phyloP scores from a whole-genome alignment of 169 alveolate genomes.

The Eimeria sp. region DNA sequence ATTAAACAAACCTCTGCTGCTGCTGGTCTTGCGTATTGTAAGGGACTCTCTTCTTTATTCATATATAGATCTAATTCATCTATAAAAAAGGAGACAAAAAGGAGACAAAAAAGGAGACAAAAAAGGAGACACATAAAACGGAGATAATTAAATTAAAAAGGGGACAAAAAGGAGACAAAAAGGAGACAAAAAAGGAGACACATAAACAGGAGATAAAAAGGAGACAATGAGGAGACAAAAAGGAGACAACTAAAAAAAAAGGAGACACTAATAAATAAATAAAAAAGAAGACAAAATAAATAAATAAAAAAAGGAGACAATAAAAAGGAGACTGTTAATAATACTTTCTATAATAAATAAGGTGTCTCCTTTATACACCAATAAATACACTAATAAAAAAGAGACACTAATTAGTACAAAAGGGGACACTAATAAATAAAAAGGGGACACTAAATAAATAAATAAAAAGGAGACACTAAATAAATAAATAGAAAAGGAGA shows the following conservation, averaged over 20 bases:
- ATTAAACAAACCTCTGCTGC: background rate
- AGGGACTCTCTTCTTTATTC: background rate
- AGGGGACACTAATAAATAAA: background rate
- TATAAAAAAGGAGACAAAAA: background rate
- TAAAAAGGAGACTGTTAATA: background rate
- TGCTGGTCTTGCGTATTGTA: background rate
- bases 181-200: background rate
- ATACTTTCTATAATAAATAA: background rate
- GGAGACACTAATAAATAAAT: too few relatives aligned
- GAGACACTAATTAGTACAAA: background rate
- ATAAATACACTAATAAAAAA: too few relatives aligned
- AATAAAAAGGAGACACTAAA: background rate
- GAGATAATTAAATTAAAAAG: background rate
- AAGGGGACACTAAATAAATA: too few relatives aligned
- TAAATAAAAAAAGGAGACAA: too few relatives aligned
- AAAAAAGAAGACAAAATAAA: background rate
- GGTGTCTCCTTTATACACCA: too few relatives aligned
- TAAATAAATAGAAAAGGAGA: background rate
- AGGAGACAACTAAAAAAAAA: background rate
- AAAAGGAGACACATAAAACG: background rate
- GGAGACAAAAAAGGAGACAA: background rate
- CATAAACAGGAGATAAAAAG: background rate
- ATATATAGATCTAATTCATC: background rate
- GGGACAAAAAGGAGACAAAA: background rate
- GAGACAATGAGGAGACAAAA: background rate